Evolutionary conservation across 495 filamentous ascomycete genomes (phyloP), one percentile per base, ranked within the genome.

Genomic region (Pyrenula aspistea): DNA sequence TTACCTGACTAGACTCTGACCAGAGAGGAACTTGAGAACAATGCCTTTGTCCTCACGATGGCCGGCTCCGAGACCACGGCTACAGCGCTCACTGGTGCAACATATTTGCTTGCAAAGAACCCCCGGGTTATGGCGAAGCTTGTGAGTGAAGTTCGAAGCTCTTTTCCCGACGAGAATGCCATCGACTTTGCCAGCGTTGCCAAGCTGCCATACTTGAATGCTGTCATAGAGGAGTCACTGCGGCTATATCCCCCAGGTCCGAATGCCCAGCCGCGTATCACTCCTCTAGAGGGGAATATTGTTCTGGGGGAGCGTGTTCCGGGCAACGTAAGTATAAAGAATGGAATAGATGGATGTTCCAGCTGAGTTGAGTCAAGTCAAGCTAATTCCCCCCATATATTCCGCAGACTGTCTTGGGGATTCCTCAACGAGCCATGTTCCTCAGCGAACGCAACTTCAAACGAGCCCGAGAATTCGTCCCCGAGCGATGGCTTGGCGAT

Each of bases 21-120:
- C 10, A 83, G 74, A 11, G 75, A 78, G 1, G 86, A 91, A 60
- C 73, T 89, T 2, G 86, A 83, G 82, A 80, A 77, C 31, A 85
- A 88, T 65, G 80, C 82, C 2, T 85, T 86, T 63, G 68, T 89
- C 0, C 73, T 88, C 2, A 73, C 75, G 66, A 71, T 73, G 56
- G 74, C 71, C 22, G 82, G 81, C 21, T 78, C 76, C 21, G 84
- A 86, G 57, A 84, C 81, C 8, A 76, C 77, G 4, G 81, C 81
- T 0, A 82, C 79, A 0, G 56, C 71, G 0, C 57, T 84, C 0
- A 63, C 65, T 0, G 81, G 77, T 2, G 69, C 68, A 12, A 68
- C 79, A 21, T 83, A 71, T 53, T 73, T 77, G 48, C 71, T 84
- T 0, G 65, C 77, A 12, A 67, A 68, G 2, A 60, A 77, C 48